phyloP scores from a whole-genome alignment of 2,329 filamentous ascomycete genomes.

The Colletotrichum truncatum region DNA sequence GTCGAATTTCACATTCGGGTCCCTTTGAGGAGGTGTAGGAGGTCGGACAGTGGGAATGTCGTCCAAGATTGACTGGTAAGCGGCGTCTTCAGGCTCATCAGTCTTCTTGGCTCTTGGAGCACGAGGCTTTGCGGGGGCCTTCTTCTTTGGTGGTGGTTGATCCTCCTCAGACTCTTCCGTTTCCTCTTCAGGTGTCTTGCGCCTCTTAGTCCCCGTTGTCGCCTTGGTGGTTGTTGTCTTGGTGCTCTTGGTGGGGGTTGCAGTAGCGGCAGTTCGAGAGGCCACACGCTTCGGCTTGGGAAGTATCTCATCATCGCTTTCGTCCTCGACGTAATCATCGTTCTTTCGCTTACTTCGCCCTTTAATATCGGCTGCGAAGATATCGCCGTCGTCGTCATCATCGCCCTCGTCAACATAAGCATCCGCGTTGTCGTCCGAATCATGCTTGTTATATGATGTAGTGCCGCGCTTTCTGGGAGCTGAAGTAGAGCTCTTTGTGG shows the following conservation, averaged over 20 bases:
- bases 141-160: conserved; percentile 68
- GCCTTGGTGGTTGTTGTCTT: conserved; percentile 41
- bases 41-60: conserved; percentile 85
- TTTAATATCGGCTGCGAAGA: conserved; percentile 79
- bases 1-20: conserved; percentile 80
- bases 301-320: conserved; percentile 75
- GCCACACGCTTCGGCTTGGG: conserved; percentile 69
- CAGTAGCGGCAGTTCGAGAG: conserved; percentile 41
- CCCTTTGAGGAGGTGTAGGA: conserved; percentile 82
- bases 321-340: conserved; percentile 79
- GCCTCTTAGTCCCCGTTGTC: conserved; percentile 56
- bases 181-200: conserved; percentile 65
- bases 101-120: conserved; percentile 72
- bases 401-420: conserved; percentile 74
- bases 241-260: conserved; percentile 36
- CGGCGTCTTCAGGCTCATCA: conserved; percentile 72
- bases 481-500: conserved; percentile 37
- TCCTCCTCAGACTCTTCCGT: conserved; percentile 66
- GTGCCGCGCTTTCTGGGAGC: conserved; percentile 52
- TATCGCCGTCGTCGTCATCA: conserved; percentile 80
- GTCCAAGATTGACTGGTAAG: conserved; percentile 85
- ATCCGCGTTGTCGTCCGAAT: conserved; percentile 61
- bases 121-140: conserved; percentile 66
- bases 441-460: conserved; percentile 50
- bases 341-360: conserved; percentile 72